Conservation (phyloP, 106 monocot genomes). For the Platanthera guangdongensis region DNA sequence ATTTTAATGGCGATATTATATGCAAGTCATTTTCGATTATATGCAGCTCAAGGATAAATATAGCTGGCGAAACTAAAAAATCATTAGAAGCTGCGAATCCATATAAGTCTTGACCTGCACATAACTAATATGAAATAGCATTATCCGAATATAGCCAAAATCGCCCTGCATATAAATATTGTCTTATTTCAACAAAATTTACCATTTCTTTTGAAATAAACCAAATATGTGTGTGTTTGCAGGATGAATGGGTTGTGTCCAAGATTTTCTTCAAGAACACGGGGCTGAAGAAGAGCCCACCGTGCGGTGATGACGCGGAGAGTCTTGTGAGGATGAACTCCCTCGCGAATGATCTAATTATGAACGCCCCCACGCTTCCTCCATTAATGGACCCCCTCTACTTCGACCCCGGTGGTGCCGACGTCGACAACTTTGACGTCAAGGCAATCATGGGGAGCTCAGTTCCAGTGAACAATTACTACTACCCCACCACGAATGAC, state of each 20-base stretch:
- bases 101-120: no score
- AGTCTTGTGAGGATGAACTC: slow-evolving; percentile 8
- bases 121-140: no score
- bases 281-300: slow-evolving; percentile 21
- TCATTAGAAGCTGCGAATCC: no score
- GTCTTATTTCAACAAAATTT: background rate
- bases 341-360: background rate
- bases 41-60: background rate
- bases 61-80: no score
- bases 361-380: slow-evolving; percentile 28
- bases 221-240: background rate
- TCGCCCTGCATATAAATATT: no score
- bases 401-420: background rate
- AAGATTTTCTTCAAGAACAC: slow-evolving; percentile 60
- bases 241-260: slow-evolving; percentile 85
- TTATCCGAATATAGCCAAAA: no score
- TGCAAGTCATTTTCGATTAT: no score
- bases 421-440: background rate
- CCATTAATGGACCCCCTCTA: slow-evolving; percentile 35
- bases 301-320: slow-evolving; percentile 2
- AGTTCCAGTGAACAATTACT: background rate
- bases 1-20: no score
- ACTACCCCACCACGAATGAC: slow-evolving; percentile 4
- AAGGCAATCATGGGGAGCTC: background rate
- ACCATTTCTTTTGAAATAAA: background rate